Percentiles rank a stretch among this genome's conserved stretches.
Conservation (phyloP, 2,329 filamentous ascomycete genomes). For the Zalaria sp. region DNA sequence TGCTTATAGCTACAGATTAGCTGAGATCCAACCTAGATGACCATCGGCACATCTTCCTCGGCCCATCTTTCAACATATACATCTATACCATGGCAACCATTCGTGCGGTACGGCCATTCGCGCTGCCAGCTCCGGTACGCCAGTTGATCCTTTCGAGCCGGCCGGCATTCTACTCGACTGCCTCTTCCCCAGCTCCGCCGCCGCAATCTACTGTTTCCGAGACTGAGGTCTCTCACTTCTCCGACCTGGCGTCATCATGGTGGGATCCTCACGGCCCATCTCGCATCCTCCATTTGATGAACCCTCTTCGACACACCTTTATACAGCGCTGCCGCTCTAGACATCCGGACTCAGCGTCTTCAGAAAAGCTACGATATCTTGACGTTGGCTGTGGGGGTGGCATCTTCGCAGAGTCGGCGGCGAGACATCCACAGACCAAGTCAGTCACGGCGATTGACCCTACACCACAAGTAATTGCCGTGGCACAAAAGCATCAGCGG, state of each 20-base stretch:
- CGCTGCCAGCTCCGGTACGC: conserved; percentile 2
- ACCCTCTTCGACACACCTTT: conserved; percentile 89
- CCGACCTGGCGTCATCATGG: conserved; percentile 82
- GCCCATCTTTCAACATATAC: too few species aligned
- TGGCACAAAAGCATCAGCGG: conserved; percentile 63
- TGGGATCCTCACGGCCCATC: conserved; percentile 94
- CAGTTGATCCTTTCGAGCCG: background rate
- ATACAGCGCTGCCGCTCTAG: conserved; percentile 50
- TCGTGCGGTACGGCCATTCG: conserved; percentile 2
- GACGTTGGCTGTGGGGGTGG: conserved; percentile 93
- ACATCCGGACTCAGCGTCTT: conserved; percentile 6
- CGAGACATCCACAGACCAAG: conserved; percentile 47
- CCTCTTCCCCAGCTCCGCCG: conserved; percentile 1
- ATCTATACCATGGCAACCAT: conserved; percentile 1
- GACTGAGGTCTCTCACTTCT: conserved; percentile 87
- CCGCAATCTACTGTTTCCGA: conserved; percentile 58
- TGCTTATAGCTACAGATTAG: too few species aligned
- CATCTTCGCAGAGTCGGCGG: conserved; percentile 84
- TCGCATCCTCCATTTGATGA: conserved; percentile 91
- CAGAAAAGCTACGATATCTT: conserved; percentile 51
- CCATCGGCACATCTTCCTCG: too few species aligned
- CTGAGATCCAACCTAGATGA: too few species aligned
- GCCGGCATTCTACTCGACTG: conserved; percentile 1
- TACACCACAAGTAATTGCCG: conserved; percentile 54
- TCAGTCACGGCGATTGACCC: conserved; percentile 68